Base-by-base conservation (phyloP, 2,329 filamentous ascomycete genomes). In the Calcarisporium arbuscula region DNA sequence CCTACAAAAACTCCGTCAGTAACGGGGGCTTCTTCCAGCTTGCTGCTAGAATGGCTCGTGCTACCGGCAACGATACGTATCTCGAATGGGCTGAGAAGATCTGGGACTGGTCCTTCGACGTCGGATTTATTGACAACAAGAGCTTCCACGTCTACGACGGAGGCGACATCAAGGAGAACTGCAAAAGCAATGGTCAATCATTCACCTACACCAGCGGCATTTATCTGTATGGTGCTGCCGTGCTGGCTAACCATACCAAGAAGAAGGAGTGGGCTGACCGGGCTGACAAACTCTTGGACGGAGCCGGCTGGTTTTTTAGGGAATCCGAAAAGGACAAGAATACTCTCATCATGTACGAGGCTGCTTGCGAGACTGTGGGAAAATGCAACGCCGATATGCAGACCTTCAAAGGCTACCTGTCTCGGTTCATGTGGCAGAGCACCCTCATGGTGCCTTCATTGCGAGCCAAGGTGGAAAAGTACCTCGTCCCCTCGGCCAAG, bases 21-120 rank as follows among this genome's bases (percentile, higher is more conserved):
- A 92, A 92, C 56, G 85, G 84, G 27, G 80, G 79, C n/a, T 77
- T 92, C 53, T 89, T 94, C 58, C 82, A 89, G 50, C 69, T 94
- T 10, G 80, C 82, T 5, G 84, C 86, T 1, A 80, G 85, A 14
- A 68, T 90, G 11, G 82, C 80, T 18, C 74, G 80, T 30, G 79
- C 76, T 40, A 85, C 80, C 0, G 77, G 76, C 12, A 80, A 85
- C 48, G 56, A 70, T 32, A 81, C 74, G 0, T 85, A 85, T 47
- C 42, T 64, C 11, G 70, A 82, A 14, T 86, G 81, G 82, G 80
- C 82, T 2, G 56, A 67, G 29, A 77, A 74, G 50, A 62, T 77
- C n/a, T 84, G 70, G 61, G 72, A 85, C 47, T 86, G 82, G 81
- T 70, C 70, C 1, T 53, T 58, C 29, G 55, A 61, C 3, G 57